Conservation (phyloP, 2,329 filamentous ascomycete species). For the Didymella segeticola region DNA sequence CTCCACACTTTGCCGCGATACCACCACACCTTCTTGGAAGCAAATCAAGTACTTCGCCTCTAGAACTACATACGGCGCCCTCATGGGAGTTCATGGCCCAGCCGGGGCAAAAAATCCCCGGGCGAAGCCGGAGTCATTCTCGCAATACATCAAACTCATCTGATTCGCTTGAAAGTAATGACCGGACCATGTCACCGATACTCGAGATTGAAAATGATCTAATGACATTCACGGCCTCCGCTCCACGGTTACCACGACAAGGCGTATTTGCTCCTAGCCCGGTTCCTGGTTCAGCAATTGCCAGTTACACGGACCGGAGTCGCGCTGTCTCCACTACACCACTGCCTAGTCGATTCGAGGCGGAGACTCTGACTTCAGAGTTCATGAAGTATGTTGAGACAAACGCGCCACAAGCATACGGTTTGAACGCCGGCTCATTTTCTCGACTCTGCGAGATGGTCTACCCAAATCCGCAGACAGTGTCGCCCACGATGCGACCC, state of each 20-base stretch:
- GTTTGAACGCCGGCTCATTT: constrained; percentile 34
- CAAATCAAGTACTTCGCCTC: constrained; percentile 32
- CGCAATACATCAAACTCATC: constrained; percentile 45
- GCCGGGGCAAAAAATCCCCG: constrained; percentile 12
- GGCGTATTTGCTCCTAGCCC: constrained; percentile 43
- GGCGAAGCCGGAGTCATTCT: constrained; percentile 36
- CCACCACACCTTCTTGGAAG: constrained; percentile 25
- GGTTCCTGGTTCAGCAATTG: constrained; percentile 32
- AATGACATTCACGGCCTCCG: constrained; percentile 30
- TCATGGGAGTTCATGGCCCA: constrained; percentile 48
- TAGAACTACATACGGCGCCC: constrained; percentile 39
- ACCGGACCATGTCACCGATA: constrained; percentile 38
- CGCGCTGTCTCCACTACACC: constrained; percentile 40
- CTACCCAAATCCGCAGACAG: constrained; percentile 38
- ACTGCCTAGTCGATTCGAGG: constrained; percentile 45
- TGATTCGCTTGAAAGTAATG: constrained; percentile 36
- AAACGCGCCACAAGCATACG: constrained; percentile 34
- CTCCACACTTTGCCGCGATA: constrained; percentile 27
- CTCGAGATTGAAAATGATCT: constrained; percentile 41
- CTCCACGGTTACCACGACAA: constrained; percentile 37
- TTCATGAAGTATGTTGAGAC: constrained; percentile 41
- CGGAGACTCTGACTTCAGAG: constrained; percentile 44
- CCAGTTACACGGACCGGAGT: constrained; percentile 43
- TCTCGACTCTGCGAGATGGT: constrained; percentile 41
- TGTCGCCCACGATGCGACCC: constrained; percentile 22